Evolutionary conservation across 495 filamentous ascomycete genomes (phyloP).

Genomic region (Tuber indicum): DNA sequence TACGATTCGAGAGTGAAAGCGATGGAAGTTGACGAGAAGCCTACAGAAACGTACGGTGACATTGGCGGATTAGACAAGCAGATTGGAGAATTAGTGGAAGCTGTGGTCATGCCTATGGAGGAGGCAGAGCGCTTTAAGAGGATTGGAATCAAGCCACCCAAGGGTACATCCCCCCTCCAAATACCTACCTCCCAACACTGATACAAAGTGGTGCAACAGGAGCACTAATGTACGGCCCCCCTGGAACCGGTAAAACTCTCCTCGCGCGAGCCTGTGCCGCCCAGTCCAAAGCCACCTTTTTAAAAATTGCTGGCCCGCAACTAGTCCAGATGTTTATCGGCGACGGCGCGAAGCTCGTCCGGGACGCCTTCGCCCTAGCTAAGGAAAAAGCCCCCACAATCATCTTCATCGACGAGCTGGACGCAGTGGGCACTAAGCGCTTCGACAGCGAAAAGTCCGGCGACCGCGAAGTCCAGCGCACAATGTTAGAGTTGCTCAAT

Average conservation of each 20-base stretch:
- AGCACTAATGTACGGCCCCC: conserved; percentile 97
- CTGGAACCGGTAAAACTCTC: conserved; percentile 93
- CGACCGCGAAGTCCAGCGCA: conserved; percentile 96
- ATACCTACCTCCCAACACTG: background rate
- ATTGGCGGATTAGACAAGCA: conserved; percentile 98
- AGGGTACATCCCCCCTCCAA: conserved; percentile 56
- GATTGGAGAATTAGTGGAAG: conserved; percentile 99
- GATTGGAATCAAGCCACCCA: conserved; percentile 99
- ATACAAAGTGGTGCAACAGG: conserved; percentile 50
- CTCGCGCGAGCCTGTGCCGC: conserved; percentile 94
- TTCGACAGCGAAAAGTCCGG: conserved; percentile 99
- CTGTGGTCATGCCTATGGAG: conserved; percentile 99
- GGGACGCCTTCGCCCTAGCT: conserved; percentile 92
- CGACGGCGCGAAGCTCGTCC: conserved; percentile 94
- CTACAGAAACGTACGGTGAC: conserved; percentile 97
- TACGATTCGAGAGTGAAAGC: conserved; percentile 99
- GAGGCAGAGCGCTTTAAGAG: conserved; percentile 98
- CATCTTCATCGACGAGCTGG: conserved; percentile 99
- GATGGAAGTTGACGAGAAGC: conserved; percentile 99
- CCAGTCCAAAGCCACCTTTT: conserved; percentile 97
- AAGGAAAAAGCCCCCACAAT: conserved; percentile 98
- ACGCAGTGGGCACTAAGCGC: conserved; percentile 95
- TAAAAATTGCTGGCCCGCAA: conserved; percentile 96
- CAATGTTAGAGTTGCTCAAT: conserved; percentile 98
- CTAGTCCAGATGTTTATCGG: conserved; percentile 99